A percentile compares a stretch with the other conserved stretches of the same genome.
Conservation (phyloP, 202 grass and related monocot species). For the Carex arenaria region DNA sequence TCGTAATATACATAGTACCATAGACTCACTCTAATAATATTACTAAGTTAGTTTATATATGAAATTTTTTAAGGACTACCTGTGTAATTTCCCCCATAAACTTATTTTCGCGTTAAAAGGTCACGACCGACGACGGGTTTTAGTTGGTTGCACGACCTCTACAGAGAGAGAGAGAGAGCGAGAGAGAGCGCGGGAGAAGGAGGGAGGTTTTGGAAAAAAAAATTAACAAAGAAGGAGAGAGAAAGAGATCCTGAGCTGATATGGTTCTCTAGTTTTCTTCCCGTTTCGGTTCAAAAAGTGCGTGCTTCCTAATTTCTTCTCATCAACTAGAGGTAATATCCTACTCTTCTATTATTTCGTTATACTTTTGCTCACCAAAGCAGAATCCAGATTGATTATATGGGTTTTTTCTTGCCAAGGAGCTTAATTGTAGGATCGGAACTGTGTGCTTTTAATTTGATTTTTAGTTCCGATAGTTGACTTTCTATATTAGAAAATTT, state of each 20-base stretch:
- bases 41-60: background rate
- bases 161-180: background rate
- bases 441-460: background rate
- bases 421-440: background rate
- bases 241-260: background rate
- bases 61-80: background rate
- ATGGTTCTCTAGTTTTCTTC: background rate
- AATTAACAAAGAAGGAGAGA: background rate
- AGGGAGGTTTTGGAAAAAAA: background rate
- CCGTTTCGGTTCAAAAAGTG: background rate
- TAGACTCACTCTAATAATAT: too few species aligned
- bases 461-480: background rate
- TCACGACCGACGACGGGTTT: background rate
- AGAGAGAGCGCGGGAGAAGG: too few species aligned
- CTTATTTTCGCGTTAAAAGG: conserved; percentile 15
- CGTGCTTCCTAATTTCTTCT: background rate
- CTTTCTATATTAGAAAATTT: background rate
- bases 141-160: conserved; percentile 9
- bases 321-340: background rate
- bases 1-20: too few species aligned
- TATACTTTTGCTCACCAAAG: background rate
- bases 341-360: background rate
- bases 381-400: background rate
- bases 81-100: background rate
- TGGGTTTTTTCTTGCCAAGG: background rate